A percentile compares a stretch with the other conserved stretches of the same genome.
Conservation (phyloP, 805 yeast genomes). For the Ogataea ramenticola region DNA sequence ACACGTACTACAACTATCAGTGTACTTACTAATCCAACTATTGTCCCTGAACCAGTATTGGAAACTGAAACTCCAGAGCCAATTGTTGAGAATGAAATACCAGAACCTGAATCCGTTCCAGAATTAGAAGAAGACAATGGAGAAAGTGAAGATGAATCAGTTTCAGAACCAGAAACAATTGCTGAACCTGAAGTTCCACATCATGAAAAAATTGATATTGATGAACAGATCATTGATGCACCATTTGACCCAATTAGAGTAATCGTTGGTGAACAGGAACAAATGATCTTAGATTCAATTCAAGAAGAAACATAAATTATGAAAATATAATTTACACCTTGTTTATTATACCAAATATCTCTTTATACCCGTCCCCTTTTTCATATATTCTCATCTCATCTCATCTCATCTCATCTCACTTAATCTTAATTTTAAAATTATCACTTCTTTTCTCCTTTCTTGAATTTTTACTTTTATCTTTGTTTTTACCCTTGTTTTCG, state of each 20-base stretch:
- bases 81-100: constrained; percentile 3
- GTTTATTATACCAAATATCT: no score
- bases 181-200: not conserved
- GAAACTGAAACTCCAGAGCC: no score
- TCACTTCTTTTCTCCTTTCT: no score
- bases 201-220: not conserved
- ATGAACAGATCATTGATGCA: not conserved
- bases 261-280: not conserved
- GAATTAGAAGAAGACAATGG: constrained; percentile 25
- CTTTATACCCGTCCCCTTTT: no score
- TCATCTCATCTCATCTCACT: no score
- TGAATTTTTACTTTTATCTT: no score
- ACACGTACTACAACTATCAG: not conserved
- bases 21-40: no score
- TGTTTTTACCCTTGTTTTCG: no score
- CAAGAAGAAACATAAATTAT: not conserved
- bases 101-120: constrained; percentile 19
- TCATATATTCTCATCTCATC: no score
- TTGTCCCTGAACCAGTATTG: not conserved
- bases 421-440: no score
- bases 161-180: constrained; percentile 10
- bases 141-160: constrained; percentile 16
- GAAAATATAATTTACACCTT: no score
- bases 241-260: not conserved
- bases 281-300: not conserved